phyloP scores from a whole-genome alignment of 1,284 basidiomycete species.

The Puccinia brachypodii region DNA sequence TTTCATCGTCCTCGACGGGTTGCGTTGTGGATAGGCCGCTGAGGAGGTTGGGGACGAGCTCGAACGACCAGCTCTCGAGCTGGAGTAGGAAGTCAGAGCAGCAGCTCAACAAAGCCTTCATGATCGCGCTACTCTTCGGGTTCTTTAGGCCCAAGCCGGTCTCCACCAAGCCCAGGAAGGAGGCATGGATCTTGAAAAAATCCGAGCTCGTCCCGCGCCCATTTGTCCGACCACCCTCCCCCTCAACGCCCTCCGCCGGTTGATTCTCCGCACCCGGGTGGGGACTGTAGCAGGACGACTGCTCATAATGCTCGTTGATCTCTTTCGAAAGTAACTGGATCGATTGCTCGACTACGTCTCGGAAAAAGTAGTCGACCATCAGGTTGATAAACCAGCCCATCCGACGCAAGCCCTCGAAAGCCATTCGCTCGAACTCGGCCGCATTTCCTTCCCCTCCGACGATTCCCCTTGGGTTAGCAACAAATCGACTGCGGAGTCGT shows the following conservation, averaged over 20 bases:
- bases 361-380: conserved; percentile 10
- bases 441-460: too few relatives aligned
- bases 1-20: not conserved
- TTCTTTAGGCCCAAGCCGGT: not conserved
- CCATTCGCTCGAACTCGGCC: not conserved
- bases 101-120: not conserved
- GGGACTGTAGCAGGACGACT: not conserved
- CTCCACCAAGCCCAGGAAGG: not conserved
- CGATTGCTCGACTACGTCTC: not conserved
- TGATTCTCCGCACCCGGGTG: too few relatives aligned
- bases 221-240: too few relatives aligned
- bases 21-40: not conserved
- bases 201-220: not conserved
- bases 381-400: conserved; percentile 7
- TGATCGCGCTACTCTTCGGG: not conserved
- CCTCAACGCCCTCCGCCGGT: not conserved
- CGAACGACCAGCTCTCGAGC: not conserved
- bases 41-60: not conserved
- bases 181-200: not conserved
- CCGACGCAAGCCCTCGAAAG: not conserved
- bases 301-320: not conserved
- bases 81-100: not conserved
- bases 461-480: not conserved
- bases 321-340: not conserved
- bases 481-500: not conserved